Conservation (phyloP, 192 early-diverging fungal genomes). For the Linnemannia zychae region DNA sequence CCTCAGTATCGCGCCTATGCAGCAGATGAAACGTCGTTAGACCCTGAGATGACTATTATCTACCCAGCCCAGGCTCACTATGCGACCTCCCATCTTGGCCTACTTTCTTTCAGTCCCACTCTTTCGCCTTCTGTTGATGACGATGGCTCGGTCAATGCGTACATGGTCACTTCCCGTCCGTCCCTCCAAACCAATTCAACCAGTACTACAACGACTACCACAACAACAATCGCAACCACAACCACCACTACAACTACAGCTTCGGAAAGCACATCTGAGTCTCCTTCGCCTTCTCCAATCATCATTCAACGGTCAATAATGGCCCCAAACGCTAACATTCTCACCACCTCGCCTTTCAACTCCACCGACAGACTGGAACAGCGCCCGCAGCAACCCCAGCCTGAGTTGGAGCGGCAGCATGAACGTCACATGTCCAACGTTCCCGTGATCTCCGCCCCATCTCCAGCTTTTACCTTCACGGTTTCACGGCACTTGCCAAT, state of each 20-base stretch:
- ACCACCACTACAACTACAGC: conserved; percentile 15
- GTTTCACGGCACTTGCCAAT: conserved; percentile 13
- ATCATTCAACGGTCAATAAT: background rate
- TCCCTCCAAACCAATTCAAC: background rate
- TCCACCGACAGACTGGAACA: background rate
- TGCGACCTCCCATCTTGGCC: conserved; percentile 16
- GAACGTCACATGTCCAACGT: background rate
- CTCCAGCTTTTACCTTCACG: conserved; percentile 14
- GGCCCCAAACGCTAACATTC: conserved; percentile 1
- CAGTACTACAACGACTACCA: background rate
- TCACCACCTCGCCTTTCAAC: background rate
- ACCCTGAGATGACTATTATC: conserved; percentile 20
- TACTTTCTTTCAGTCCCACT: background rate
- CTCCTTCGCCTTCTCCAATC: background rate
- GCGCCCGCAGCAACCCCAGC: background rate
- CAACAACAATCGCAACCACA: conserved; percentile 20
- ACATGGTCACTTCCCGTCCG: background rate
- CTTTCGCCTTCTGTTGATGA: background rate
- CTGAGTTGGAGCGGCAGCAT: background rate
- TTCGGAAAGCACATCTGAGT: background rate
- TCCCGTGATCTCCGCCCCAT: conserved; percentile 30
- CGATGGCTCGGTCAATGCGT: background rate
- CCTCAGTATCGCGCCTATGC: conserved; percentile 31
- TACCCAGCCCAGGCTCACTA: conserved; percentile 25
- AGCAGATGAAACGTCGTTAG: conserved; percentile 12